phyloP scores from a whole-genome alignment of 306 rosid species.

The Vachellia collinsii region DNA sequence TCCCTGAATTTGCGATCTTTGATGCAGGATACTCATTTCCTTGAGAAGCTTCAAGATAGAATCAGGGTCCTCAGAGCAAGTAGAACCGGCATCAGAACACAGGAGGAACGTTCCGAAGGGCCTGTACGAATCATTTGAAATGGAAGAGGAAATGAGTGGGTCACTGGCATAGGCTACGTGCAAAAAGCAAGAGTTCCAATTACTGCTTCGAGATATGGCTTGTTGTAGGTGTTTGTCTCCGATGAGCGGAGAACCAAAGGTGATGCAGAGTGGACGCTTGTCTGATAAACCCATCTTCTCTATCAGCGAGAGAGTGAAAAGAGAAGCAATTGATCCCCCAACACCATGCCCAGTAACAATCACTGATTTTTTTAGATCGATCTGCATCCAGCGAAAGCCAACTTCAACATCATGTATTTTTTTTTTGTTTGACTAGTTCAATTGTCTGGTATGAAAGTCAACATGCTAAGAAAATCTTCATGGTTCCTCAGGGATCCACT shows the following conservation, averaged over 20 bases:
- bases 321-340: conserved; percentile 79
- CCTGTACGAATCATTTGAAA: conserved; percentile 9
- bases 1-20: conserved; percentile 3
- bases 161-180: conserved; percentile 56
- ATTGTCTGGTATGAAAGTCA: neutral
- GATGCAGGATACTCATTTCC: conserved; percentile 19
- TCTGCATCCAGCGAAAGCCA: conserved; percentile 30
- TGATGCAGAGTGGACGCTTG: conserved; percentile 71
- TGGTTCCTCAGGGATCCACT: neutral
- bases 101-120: conserved; percentile 80
- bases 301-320: conserved; percentile 64
- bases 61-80: conserved; percentile 57
- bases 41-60: conserved; percentile 39
- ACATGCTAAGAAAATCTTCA: neutral
- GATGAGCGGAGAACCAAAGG: conserved; percentile 73
- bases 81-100: conserved; percentile 44
- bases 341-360: conserved; percentile 62
- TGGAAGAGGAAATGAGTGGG: conserved; percentile 43
- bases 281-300: conserved; percentile 22
- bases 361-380: conserved; percentile 28
- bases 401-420: neutral
- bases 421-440: neutral
- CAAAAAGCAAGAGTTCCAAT: conserved; percentile 74
- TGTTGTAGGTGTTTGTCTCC: conserved; percentile 51
- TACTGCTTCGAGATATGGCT: conserved; percentile 48